Conservation (phyloP, 306 rosid species). For the Cicer chorassanicum region DNA sequence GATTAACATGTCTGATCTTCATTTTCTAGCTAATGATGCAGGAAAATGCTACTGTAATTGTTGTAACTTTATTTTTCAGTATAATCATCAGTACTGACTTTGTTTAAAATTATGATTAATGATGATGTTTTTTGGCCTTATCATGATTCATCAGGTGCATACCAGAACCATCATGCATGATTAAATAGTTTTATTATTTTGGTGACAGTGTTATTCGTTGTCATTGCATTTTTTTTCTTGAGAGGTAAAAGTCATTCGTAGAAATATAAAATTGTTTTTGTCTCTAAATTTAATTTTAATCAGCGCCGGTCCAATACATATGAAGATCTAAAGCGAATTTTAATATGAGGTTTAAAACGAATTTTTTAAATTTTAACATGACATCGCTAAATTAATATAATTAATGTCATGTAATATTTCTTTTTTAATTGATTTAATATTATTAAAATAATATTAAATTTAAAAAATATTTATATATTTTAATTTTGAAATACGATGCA, state of each 20-base stretch:
- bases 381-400: too few relatives aligned
- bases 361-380: too few relatives aligned
- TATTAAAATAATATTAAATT: too few relatives aligned
- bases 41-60: conserved; percentile 17
- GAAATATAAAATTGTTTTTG: too few relatives aligned
- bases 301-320: too few relatives aligned
- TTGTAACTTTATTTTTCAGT: conserved; percentile 43
- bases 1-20: conserved; percentile 53
- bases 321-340: too few relatives aligned
- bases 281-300: too few relatives aligned
- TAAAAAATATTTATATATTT: too few relatives aligned
- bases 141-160: conserved; percentile 40
- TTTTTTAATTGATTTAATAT: too few relatives aligned
- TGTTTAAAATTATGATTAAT: conserved; percentile 41
- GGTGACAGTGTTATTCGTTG: conserved; percentile 18
- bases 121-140: conserved; percentile 24
- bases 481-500: too few relatives aligned
- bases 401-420: too few relatives aligned
- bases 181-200: background rate
- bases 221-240: background rate
- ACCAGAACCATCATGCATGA: conserved; percentile 40
- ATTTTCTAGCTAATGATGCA: conserved; percentile 43
- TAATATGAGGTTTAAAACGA: too few relatives aligned
- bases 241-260: background rate
- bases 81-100: conserved; percentile 40